Base-by-base conservation (phyloP, 345 rosid species). In the Salix suchowensis region DNA sequence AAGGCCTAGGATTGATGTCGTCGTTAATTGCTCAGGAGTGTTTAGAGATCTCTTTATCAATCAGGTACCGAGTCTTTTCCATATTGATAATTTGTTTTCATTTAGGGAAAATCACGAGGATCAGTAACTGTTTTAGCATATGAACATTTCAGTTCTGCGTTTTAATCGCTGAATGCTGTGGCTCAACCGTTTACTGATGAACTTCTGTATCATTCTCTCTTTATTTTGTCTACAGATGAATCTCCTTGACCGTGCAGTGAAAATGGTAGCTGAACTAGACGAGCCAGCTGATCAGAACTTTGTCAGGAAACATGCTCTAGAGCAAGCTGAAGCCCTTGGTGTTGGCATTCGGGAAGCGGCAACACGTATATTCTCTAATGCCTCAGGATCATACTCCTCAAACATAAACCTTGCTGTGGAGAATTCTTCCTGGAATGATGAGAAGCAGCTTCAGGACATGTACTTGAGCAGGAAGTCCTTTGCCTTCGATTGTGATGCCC, bases 361-460 rank as follows among this genome's bases (percentile, higher is more conserved):
- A n/a, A 93, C 98, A 4, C 78, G 99, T 61, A 88, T 96, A 39
- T 96, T 96, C 89, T 96, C 99, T 13, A 96, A 96, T 76, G 96
- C 99, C 46, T 96, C 98, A 0, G 99, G 99, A 48, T 96, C 99
- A 4, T 96, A 93, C 88, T 96, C 99, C 73, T 89, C 99, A 6
- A 96, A 92, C 81, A 84, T 96, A 72, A 93, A 88, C 73, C 95
- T 96, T 74, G 99, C 98, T 14, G 97, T 96, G 26, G 99, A 93
- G 85, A 96, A 96, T 81, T 96, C 99, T 71, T 89, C 98, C 1
- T 96, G 99, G 99, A 96, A 93, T 77, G 98, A 96, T n/a, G 98
- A 96, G 94, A 93, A 91, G 82, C 97, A 96, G 85, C 99, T 96
- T 75, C 99, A 96, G 74, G 99, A 96, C 88, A 96, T 96, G 99